These are phyloP conservation scores for Cryptosporidium baileyi DNA, from an alignment of 169 alveolate genomes.

Conservation along the genomic window DNA sequence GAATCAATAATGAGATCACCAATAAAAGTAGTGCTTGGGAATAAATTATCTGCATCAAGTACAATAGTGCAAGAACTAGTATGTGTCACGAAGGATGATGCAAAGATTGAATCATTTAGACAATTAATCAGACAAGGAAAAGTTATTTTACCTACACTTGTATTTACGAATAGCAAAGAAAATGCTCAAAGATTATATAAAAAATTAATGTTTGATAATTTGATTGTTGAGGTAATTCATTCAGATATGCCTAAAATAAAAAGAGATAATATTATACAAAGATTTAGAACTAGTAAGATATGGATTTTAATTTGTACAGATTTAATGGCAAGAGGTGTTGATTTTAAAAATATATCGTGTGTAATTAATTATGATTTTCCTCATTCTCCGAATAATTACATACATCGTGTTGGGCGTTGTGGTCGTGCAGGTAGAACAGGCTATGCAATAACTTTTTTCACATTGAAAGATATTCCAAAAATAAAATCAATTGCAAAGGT, in stretches of 20 bases:
- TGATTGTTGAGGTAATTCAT: conserved; percentile 67
- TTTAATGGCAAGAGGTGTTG: conserved; percentile 96
- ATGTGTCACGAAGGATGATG: conserved; percentile 79
- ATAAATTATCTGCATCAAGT: conserved; percentile 73
- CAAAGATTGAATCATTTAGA: conserved; percentile 73
- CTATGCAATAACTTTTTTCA: conserved; percentile 86
- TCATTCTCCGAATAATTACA: conserved; percentile 88
- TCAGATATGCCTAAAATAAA: conserved; percentile 70
- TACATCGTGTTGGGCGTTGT: conserved; percentile 99
- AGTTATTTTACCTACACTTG: conserved; percentile 73
- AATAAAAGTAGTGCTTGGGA: conserved; percentile 80
- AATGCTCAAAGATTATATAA: conserved; percentile 62
- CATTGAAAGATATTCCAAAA: conserved; percentile 84
- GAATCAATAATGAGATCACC: conserved; percentile 73
- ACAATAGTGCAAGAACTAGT: conserved; percentile 78
- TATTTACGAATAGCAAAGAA: conserved; percentile 71
- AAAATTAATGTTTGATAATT: conserved; percentile 57
- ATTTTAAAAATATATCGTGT: conserved; percentile 91
- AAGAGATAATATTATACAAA: conserved; percentile 72
- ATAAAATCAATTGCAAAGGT: conserved; percentile 80
- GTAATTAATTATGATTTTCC: conserved; percentile 97
- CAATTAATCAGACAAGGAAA: conserved; percentile 80
- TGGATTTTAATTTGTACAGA: conserved; percentile 96
- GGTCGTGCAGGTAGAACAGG: conserved; percentile 95
- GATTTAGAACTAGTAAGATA: conserved; percentile 78